phyloP scores from a whole-genome alignment of 768 basidiomycete species.

The Suillus plorans region DNA sequence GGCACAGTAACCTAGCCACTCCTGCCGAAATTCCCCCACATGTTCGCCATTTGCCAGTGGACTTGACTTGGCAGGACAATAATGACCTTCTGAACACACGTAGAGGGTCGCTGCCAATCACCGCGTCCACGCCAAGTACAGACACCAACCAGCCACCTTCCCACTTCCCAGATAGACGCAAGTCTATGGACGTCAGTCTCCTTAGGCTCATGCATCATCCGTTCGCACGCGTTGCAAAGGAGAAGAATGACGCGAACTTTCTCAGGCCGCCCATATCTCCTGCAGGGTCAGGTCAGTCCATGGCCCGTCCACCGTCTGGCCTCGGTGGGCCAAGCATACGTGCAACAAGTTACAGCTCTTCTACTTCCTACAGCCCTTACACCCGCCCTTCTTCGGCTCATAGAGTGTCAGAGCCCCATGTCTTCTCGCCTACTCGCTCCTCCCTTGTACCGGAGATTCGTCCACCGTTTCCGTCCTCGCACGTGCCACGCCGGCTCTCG shows the following conservation, averaged over 20 bases:
- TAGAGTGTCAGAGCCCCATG: constrained; percentile 34
- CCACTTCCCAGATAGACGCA: constrained; percentile 36
- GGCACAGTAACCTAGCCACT: constrained; percentile 37
- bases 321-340: constrained; percentile 34
- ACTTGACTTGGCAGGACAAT: constrained; percentile 22
- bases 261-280: constrained; percentile 34
- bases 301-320: constrained; percentile 37
- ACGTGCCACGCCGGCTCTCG: constrained; percentile 29
- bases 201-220: constrained; percentile 53
- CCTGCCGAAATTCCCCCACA: constrained; percentile 23
- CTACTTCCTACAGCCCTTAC: constrained; percentile 37
- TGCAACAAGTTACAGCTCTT: constrained; percentile 38
- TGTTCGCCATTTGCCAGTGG: constrained; percentile 24
- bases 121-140: constrained; percentile 21
- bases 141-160: constrained; percentile 36
- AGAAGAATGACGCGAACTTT: constrained; percentile 34
- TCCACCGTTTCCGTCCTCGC: constrained; percentile 12
- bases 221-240: constrained; percentile 32
- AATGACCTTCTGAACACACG: constrained; percentile 37
- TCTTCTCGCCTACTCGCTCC: constrained; percentile 37
- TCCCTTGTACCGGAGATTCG: constrained; percentile 24
- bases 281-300: constrained; percentile 31
- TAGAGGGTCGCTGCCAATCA: constrained; percentile 56
- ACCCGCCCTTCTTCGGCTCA: constrained; percentile 32
- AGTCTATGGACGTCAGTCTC: constrained; percentile 42